These are phyloP conservation scores for Thelonectria blattea DNA, from an alignment of 2,329 filamentous ascomycete species.

Conservation along the genomic window DNA sequence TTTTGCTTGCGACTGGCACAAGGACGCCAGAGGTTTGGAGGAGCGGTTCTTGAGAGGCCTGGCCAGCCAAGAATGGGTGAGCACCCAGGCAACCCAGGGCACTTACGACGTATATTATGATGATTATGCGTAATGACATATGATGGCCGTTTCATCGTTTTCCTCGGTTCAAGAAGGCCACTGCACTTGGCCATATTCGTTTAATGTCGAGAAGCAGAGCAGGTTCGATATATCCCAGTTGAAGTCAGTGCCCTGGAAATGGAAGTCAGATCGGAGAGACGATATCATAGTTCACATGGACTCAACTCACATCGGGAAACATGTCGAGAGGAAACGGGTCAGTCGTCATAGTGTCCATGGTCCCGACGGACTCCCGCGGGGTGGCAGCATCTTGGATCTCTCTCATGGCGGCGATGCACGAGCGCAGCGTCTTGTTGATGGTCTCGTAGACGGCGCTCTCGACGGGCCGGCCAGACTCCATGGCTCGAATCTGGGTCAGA, in stretches of 20 bases:
- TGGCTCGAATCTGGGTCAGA: slow-evolving; percentile 32
- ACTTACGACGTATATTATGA: slow-evolving; percentile 63
- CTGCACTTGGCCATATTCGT: slow-evolving; percentile 16
- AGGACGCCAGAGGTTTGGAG: slow-evolving; percentile 65
- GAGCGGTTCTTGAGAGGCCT: slow-evolving; percentile 62
- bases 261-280: slow-evolving; percentile 13
- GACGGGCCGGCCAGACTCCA: slow-evolving; percentile 29
- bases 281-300: neutral
- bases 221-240: slow-evolving; percentile 37
- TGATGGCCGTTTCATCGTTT: neutral
- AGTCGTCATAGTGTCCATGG: slow-evolving; percentile 21
- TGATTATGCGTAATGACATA: slow-evolving; percentile 38
- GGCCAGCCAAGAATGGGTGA: slow-evolving; percentile 67
- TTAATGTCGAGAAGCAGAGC: slow-evolving; percentile 28
- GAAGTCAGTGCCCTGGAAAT: slow-evolving; percentile 29
- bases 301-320: slow-evolving; percentile 27
- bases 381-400: slow-evolving; percentile 22
- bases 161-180: slow-evolving; percentile 19
- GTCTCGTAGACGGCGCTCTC: slow-evolving; percentile 34
- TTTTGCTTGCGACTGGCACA: slow-evolving; percentile 80
- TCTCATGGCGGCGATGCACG: slow-evolving; percentile 28
- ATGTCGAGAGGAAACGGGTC: slow-evolving; percentile 30
- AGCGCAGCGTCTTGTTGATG: slow-evolving; percentile 27
- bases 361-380: slow-evolving; percentile 26
- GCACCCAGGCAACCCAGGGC: slow-evolving; percentile 66